A percentile compares a stretch with the other conserved stretches of the same genome.
These are phyloP conservation scores for Solanum pinnatisectum DNA, from an alignment of 257 asterid genomes.

Conservation along the genomic window DNA sequence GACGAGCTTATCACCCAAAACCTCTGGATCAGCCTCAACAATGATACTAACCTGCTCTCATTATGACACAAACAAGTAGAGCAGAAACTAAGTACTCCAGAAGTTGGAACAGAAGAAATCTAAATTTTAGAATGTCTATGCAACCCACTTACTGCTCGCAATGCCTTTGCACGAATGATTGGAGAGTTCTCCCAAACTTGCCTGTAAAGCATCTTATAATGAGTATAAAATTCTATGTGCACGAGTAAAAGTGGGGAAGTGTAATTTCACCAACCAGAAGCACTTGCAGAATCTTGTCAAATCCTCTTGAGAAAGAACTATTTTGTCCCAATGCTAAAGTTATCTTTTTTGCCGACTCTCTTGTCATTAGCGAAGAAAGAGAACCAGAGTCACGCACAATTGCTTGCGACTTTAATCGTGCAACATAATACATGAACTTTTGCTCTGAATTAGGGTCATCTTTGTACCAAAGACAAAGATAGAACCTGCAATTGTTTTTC, in stretches of 20 bases:
- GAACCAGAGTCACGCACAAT: constrained; percentile 55
- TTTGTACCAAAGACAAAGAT: constrained; percentile 94
- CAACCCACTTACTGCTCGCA: constrained; percentile 78
- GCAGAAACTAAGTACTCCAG: constrained; percentile 6
- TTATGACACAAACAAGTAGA: constrained; percentile 7
- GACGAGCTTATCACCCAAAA: constrained; percentile 78
- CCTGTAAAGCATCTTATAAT: constrained; percentile 38
- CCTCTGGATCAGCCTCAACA: constrained; percentile 99
- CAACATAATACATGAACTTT: constrained; percentile 46
- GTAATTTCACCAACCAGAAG: constrained; percentile 66
- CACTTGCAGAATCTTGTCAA: constrained; percentile 90
- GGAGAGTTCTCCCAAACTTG: constrained; percentile 96
- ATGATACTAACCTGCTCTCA: constrained; percentile 81
- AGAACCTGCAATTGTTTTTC: constrained; percentile 63
- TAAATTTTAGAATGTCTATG: constrained; percentile 3
- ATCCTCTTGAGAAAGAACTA: constrained; percentile 90
- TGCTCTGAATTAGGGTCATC: constrained; percentile 77
- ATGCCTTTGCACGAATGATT: constrained; percentile 90
- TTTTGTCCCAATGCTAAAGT: constrained; percentile 84
- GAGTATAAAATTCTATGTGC: neutral
- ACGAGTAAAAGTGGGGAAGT: constrained; percentile 8
- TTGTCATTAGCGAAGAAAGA: constrained; percentile 43
- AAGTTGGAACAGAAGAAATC: constrained; percentile 2
- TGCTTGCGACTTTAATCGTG: constrained; percentile 71
- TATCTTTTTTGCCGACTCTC: constrained; percentile 74